Evolutionary conservation across 2,329 filamentous ascomycete genomes (phyloP).

Genomic region (Lizonia empirigonia): DNA sequence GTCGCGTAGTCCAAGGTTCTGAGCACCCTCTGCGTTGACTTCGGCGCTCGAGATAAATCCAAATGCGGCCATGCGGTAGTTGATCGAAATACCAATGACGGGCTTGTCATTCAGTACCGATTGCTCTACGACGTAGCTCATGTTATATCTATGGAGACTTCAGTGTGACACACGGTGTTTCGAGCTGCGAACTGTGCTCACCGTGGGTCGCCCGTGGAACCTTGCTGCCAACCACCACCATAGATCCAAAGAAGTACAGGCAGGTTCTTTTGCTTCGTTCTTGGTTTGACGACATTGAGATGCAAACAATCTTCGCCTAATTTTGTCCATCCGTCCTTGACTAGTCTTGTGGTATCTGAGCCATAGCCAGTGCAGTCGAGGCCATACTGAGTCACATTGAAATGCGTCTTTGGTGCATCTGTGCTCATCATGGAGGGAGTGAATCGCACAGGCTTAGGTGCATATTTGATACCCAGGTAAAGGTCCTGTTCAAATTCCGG

Average conservation of each 20-base stretch:
- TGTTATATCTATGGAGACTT: slow-evolving; percentile 30
- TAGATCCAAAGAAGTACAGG: slow-evolving; percentile 44
- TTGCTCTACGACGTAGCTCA: slow-evolving; percentile 40
- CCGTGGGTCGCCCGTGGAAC: slow-evolving; percentile 41
- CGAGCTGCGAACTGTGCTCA: slow-evolving; percentile 3
- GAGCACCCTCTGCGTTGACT: slow-evolving; percentile 41
- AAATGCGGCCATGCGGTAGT: slow-evolving; percentile 57
- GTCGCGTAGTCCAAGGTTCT: slow-evolving; percentile 64
- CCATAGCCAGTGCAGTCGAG: slow-evolving; percentile 38
- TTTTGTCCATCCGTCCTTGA: slow-evolving; percentile 29
- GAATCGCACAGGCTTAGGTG: slow-evolving; percentile 35
- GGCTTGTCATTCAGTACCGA: slow-evolving; percentile 39
- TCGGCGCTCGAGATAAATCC: slow-evolving; percentile 55
- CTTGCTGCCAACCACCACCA: slow-evolving; percentile 42
- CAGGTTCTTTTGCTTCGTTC: slow-evolving; percentile 23
- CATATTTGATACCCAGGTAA: slow-evolving; percentile 40
- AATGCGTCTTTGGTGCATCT: slow-evolving; percentile 19
- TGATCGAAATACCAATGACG: slow-evolving; percentile 49
- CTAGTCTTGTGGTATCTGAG: slow-evolving; percentile 31
- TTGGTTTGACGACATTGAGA: slow-evolving; percentile 44
- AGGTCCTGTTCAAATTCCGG: slow-evolving; percentile 38
- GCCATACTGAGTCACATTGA: slow-evolving; percentile 34
- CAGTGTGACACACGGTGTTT: background rate
- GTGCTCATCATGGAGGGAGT: slow-evolving; percentile 25
- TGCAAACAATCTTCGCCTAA: slow-evolving; percentile 54